Base-by-base conservation (phyloP, 2,329 filamentous ascomycete species). In the Aspergillus sp. region DNA sequence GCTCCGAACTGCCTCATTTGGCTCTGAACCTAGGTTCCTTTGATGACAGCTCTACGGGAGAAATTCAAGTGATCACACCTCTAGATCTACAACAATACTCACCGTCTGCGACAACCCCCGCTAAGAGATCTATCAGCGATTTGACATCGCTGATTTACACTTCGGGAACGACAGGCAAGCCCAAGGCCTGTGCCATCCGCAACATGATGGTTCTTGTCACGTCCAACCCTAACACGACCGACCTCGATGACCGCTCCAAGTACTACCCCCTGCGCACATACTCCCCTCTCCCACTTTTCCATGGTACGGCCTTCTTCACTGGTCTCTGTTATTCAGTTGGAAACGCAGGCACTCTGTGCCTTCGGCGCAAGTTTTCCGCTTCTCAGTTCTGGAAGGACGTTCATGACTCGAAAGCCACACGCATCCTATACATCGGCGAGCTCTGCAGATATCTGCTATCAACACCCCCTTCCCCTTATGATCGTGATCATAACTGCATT, bases 401-500 rank as follows among this genome's bases (percentile, higher is more conserved):
- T 0, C 73, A 76, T 25, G 78, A 79, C 10, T 78, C 74, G 15
- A 60, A 69, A 21, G 78, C 80, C 3, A 81, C 77, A 1, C 70
- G 78, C 1, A 77, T 81, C 19, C 62, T 81, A 3, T 82, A 78
- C 54, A 81, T 84, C 17, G 81, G 81, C 30, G 81, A 84, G 65
- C 68, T 82, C 5, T 82, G 79, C 59, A 74, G 81, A 6, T 84
- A 83, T 60, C 74, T 84, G 1, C 70, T 83, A 9, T 73, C 77
- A 19, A 74, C 77, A 0, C 77, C 80, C 0, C 74, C 79, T 0
- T 77, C 78, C 0, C 77, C 78, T 0, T 80, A 80, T 25, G 81
- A 83, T 62, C 69, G 70, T 12, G 69, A 74, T 19, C 81, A 84
- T 64, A 69, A 73, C 4, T 79, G 79, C 59, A 79, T 78, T 21